Evolutionary conservation across 352 stramenopile genomes (phyloP).

Genomic region (Globisporangium nagaii): DNA sequence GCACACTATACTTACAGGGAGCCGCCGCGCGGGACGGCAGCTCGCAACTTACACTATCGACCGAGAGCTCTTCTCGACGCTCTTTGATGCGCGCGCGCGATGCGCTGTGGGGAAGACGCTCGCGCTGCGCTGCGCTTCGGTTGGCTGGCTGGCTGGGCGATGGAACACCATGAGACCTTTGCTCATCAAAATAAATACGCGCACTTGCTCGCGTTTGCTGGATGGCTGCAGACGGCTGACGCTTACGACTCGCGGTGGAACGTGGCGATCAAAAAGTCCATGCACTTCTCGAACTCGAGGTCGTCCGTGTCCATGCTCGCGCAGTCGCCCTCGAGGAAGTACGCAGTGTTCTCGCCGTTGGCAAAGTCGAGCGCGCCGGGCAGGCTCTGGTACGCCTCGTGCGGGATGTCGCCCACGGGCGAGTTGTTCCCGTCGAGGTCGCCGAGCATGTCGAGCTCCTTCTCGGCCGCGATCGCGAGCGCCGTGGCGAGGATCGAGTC

Average conservation of each 20-base stretch:
- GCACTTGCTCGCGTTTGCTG: constrained; percentile 3
- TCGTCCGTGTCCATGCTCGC: constrained; percentile 43
- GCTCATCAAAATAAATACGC: constrained; percentile 16
- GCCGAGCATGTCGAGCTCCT: constrained; percentile 62
- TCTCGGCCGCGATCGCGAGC: constrained; percentile 65
- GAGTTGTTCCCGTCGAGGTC: constrained; percentile 28
- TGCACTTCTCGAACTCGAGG: constrained; percentile 75
- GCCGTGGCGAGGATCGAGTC: constrained; percentile 74
- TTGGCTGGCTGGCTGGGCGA: neutral
- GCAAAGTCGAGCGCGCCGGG: constrained; percentile 43
- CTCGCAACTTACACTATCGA: neutral
- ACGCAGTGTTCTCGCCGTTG: constrained; percentile 33
- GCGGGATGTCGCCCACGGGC: constrained; percentile 21
- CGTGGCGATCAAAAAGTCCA: constrained; percentile 76
- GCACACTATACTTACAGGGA: constrained; percentile 1
- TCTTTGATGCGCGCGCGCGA: too few species aligned
- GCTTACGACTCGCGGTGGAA: constrained; percentile 46
- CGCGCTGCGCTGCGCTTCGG: neutral
- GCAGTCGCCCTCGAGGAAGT: constrained; percentile 35
- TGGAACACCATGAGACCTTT: neutral
- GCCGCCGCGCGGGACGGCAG: neutral
- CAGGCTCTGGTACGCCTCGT: constrained; percentile 45
- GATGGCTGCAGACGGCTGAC: neutral
- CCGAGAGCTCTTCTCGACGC: too few species aligned
- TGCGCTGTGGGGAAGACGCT: too few species aligned